These are phyloP conservation scores for Rhizopus microsporus DNA, from an alignment of 371 early-diverging fungal genomes.

Conservation along the genomic window DNA sequence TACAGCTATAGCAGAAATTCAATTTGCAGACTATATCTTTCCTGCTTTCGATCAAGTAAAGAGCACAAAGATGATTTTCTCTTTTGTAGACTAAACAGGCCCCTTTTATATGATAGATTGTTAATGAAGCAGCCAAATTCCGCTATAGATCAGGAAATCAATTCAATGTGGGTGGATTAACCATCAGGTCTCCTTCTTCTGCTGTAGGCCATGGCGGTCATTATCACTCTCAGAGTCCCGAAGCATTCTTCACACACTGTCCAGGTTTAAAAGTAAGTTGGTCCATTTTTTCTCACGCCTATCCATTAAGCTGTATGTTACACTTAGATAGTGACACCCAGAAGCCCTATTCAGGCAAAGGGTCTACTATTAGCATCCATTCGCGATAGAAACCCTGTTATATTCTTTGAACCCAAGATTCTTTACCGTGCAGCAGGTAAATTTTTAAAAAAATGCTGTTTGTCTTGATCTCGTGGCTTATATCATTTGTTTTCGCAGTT, in stretches of 20 bases:
- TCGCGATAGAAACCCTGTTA: constrained; percentile 91
- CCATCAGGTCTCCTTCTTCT: constrained; percentile 89
- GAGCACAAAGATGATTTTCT: constrained; percentile 1
- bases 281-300: constrained; percentile 15
- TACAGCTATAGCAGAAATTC: constrained; percentile 98
- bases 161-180: constrained; percentile 92
- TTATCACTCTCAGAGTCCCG: constrained; percentile 96
- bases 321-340: constrained; percentile 81
- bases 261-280: constrained; percentile 84
- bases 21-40: constrained; percentile 98
- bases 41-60: constrained; percentile 97
- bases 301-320: constrained; percentile 13
- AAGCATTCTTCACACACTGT: constrained; percentile 95
- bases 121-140: constrained; percentile 98
- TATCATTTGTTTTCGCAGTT: constrained; percentile 50
- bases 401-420: constrained; percentile 97
- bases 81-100: neutral
- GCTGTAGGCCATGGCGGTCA: constrained; percentile 98
- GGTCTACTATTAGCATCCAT: constrained; percentile 93
- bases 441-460: neutral
- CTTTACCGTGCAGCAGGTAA: constrained; percentile 91
- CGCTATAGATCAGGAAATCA: constrained; percentile 94
- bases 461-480: neutral
- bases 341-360: constrained; percentile 96
- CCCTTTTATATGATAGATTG: constrained; percentile 53